These are phyloP conservation scores for Hanseniaspora gamundiae DNA, from an alignment of 1,139 yeast species.

Conservation along the genomic window DNA sequence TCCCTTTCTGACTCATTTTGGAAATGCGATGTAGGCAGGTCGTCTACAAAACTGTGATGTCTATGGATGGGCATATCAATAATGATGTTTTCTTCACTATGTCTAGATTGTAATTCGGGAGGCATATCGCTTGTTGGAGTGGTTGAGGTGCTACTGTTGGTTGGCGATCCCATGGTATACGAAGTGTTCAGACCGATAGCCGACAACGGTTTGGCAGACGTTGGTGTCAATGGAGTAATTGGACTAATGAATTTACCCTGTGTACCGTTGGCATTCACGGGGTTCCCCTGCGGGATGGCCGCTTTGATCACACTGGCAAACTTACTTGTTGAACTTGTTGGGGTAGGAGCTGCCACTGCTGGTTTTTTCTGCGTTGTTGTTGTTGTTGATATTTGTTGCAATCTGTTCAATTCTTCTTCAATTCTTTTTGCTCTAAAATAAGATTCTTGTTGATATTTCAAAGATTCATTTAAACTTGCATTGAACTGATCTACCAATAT, in stretches of 20 bases:
- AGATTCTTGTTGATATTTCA: slow-evolving; percentile 64
- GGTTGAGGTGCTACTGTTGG: slow-evolving; percentile 20
- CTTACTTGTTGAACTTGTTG: background rate
- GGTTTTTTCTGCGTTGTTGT: background rate
- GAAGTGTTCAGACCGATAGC: too few species aligned
- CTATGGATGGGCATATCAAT: slow-evolving; percentile 56
- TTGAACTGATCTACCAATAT: slow-evolving; percentile 47
- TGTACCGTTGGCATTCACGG: background rate
- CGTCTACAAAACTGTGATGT: slow-evolving; percentile 33
- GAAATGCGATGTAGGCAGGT: slow-evolving; percentile 33
- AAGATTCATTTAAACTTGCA: slow-evolving; percentile 45
- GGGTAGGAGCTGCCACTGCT: background rate
- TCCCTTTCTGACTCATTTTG: slow-evolving; percentile 21
- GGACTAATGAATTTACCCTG: slow-evolving; percentile 4
- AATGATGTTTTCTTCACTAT: slow-evolving; percentile 22
- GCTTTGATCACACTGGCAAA: background rate
- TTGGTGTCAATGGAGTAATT: slow-evolving; percentile 2
- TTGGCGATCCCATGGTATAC: slow-evolving; percentile 2
- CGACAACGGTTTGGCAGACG: background rate
- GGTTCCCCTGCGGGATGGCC: background rate
- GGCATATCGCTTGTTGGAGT: slow-evolving; percentile 10
- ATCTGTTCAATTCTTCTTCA: slow-evolving; percentile 42
- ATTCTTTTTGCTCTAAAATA: slow-evolving; percentile 57
- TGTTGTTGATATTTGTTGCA: slow-evolving; percentile 22
- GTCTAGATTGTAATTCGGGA: slow-evolving; percentile 26